These are phyloP conservation scores for Stentor roeselii DNA, from an alignment of 73 alveolate genomes.

Conservation along the genomic window DNA sequence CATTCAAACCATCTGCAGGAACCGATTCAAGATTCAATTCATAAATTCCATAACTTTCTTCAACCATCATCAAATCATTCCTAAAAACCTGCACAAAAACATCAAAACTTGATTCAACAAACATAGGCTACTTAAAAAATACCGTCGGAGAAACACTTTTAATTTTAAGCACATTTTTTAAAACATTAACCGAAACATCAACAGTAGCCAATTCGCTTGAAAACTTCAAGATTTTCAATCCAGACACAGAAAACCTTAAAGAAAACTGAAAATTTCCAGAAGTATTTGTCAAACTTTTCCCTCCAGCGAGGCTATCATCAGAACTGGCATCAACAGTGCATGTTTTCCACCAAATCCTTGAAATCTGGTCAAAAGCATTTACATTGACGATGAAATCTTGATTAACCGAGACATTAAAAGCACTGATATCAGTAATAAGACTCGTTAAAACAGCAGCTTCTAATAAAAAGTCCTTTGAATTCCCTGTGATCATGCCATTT, in stretches of 20 bases:
- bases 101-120: neutral
- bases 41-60: neutral
- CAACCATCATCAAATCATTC: neutral
- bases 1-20: neutral
- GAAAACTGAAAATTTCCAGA: neutral
- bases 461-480: neutral
- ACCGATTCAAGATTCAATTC: neutral
- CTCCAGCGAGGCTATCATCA: neutral
- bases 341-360: neutral
- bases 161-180: too few species aligned
- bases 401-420: neutral
- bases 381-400: neutral
- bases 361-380: neutral
- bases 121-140: neutral
- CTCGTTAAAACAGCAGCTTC: neutral
- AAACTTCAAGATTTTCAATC: neutral
- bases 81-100: neutral
- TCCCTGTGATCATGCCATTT: neutral
- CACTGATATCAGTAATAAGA: too few species aligned
- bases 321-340: neutral
- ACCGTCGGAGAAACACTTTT: neutral
- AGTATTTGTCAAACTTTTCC: neutral
- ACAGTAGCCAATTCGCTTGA: neutral
- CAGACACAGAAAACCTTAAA: neutral
- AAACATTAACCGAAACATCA: neutral